These are phyloP conservation scores for Periglandula ipomoeae DNA, from an alignment of 2,329 filamentous ascomycete species.

Conservation along the genomic window DNA sequence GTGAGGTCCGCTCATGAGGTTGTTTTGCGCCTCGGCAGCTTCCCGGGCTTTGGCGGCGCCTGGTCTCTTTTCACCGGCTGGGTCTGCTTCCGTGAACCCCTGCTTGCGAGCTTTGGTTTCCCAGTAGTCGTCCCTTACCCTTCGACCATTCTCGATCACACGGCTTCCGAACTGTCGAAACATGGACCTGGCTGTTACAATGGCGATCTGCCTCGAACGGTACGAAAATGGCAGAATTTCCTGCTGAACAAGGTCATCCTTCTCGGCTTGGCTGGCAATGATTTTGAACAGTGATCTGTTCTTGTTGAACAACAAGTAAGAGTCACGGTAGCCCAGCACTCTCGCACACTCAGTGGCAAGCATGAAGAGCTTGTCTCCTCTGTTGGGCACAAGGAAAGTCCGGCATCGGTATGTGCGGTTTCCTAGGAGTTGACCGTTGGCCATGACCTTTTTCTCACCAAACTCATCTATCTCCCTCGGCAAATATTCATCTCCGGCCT, in stretches of 20 bases:
- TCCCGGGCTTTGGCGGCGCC: conserved; percentile 84
- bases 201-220: conserved; percentile 94
- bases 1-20: conserved; percentile 59
- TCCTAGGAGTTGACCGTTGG: conserved; percentile 72
- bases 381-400: conserved; percentile 85
- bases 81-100: conserved; percentile 93
- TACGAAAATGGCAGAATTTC: conserved; percentile 97
- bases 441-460: conserved; percentile 87
- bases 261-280: conserved; percentile 90
- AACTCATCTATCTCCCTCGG: conserved; percentile 87
- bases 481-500: conserved; percentile 87
- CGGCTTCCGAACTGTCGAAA: conserved; percentile 96
- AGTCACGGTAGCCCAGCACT: conserved; percentile 88
- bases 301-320: conserved; percentile 98
- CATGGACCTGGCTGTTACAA: conserved; percentile 96
- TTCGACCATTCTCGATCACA: conserved; percentile 78
- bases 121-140: conserved; percentile 98
- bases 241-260: conserved; percentile 90
- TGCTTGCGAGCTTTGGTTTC: conserved; percentile 95
- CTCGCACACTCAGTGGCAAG: conserved; percentile 94
- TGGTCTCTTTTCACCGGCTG: conserved; percentile 91
- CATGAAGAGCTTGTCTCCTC: conserved; percentile 96
- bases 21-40: conserved; percentile 61
- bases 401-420: conserved; percentile 84
- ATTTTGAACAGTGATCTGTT: conserved; percentile 96